These are phyloP conservation scores for Polygonum maritimum DNA, from an alignment of 148 eudicot species.

Conservation along the genomic window DNA sequence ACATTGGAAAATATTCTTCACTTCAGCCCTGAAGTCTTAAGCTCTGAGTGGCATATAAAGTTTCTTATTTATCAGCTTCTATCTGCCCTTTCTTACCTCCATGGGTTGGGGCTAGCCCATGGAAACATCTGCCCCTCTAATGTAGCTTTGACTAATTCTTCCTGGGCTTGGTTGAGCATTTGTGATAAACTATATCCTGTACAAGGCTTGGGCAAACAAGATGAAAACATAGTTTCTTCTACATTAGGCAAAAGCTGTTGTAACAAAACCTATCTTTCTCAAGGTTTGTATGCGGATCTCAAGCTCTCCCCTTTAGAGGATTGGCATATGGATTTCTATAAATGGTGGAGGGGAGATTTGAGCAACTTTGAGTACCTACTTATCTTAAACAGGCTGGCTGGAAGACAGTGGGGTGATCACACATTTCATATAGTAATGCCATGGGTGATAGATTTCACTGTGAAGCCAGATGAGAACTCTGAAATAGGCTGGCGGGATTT, in stretches of 20 bases:
- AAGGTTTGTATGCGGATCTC: slow-evolving; percentile 55
- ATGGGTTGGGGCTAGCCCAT: slow-evolving; percentile 70
- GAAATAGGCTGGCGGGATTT: slow-evolving; percentile 85
- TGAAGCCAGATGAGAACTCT: slow-evolving; percentile 57
- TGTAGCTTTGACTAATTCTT: slow-evolving; percentile 51
- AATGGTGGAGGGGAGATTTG: slow-evolving; percentile 86
- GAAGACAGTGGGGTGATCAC: slow-evolving; percentile 98
- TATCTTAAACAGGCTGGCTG: slow-evolving; percentile 74
- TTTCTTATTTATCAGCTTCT: slow-evolving; percentile 75
- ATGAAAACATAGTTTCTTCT: slow-evolving; percentile 18
- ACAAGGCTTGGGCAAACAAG: slow-evolving; percentile 17
- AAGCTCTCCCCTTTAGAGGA: slow-evolving; percentile 38
- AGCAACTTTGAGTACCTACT: slow-evolving; percentile 92
- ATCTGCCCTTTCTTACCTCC: slow-evolving; percentile 71
- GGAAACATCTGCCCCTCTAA: slow-evolving; percentile 62
- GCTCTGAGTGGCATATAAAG: slow-evolving; percentile 63
- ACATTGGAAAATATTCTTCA: slow-evolving; percentile 79
- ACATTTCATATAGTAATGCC: slow-evolving; percentile 97
- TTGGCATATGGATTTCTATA: slow-evolving; percentile 61
- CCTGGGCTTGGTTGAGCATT: slow-evolving; percentile 81
- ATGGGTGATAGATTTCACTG: slow-evolving; percentile 92
- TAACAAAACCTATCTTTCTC: slow-evolving; percentile 37
- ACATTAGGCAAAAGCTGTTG: slow-evolving; percentile 21
- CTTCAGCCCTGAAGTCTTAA: slow-evolving; percentile 66
- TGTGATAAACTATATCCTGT: slow-evolving; percentile 31